Percentiles rank a stretch among this genome's conserved stretches.
phyloP scores from a whole-genome alignment of 805 yeast species.

The Barnettozyma sucrosica region DNA sequence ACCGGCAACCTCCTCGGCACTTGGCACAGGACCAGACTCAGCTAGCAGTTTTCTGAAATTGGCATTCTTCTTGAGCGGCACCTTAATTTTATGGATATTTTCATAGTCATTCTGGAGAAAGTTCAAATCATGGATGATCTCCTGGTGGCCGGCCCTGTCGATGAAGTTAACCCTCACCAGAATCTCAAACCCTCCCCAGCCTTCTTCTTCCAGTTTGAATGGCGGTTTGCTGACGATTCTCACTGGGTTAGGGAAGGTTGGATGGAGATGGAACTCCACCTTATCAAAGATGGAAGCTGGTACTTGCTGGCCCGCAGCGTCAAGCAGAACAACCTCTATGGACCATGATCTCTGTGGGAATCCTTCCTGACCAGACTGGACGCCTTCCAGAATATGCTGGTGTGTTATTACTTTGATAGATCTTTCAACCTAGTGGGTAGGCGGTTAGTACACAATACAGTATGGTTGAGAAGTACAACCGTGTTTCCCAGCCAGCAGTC shows the following conservation, averaged over 20 bases:
- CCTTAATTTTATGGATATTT: slow-evolving; percentile 68
- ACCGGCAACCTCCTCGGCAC: slow-evolving; percentile 29
- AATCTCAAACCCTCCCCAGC: slow-evolving; percentile 98
- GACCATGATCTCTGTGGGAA: slow-evolving; percentile 96
- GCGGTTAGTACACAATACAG: neutral
- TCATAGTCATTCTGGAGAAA: slow-evolving; percentile 72
- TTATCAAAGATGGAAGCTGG: slow-evolving; percentile 88
- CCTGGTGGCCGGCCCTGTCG: slow-evolving; percentile 86
- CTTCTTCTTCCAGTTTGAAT: slow-evolving; percentile 83
- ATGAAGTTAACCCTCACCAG: slow-evolving; percentile 69
- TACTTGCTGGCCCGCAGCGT: slow-evolving; percentile 72
- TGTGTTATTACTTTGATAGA: slow-evolving; percentile 82
- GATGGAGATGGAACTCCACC: slow-evolving; percentile 90
- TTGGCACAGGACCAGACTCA: slow-evolving; percentile 81
- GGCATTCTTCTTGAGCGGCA: slow-evolving; percentile 65
- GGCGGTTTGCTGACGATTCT: slow-evolving; percentile 79
- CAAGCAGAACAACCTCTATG: slow-evolving; percentile 67
- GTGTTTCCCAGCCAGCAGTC: neutral
- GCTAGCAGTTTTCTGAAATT: slow-evolving; percentile 63
- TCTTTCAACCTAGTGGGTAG: slow-evolving; percentile 49
- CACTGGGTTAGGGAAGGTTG: slow-evolving; percentile 87
- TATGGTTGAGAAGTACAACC: neutral
- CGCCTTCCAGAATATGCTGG: slow-evolving; percentile 75
- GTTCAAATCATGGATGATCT: slow-evolving; percentile 83
- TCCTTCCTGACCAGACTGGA: slow-evolving; percentile 80